These are phyloP conservation scores for Fragaria ananassa DNA, from an alignment of 306 rosid genomes.

Conservation along the genomic window DNA sequence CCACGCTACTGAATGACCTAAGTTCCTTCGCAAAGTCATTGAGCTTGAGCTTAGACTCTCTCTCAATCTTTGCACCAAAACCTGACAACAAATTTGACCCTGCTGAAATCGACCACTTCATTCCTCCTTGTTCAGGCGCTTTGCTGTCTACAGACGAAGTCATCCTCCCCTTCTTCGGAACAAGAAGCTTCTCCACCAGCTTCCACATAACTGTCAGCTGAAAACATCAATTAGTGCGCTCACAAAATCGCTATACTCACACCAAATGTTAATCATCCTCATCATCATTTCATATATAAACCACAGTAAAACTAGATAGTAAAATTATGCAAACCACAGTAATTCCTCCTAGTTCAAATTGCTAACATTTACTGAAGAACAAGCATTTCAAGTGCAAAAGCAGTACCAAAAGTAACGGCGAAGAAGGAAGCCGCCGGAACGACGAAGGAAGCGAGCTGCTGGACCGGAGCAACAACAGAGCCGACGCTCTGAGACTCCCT, in stretches of 20 bases:
- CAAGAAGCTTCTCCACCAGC: constrained; percentile 71
- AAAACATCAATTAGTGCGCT: constrained; percentile 57
- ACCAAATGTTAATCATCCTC: not conserved
- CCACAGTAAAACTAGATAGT: not conserved
- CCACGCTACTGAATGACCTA: constrained; percentile 71
- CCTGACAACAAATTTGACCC: constrained; percentile 78
- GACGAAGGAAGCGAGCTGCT: constrained; percentile 57
- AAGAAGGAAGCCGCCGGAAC: constrained; percentile 63
- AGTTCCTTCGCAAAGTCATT: constrained; percentile 87
- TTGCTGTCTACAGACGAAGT: constrained; percentile 46
- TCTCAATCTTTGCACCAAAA: constrained; percentile 70
- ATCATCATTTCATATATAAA: not conserved
- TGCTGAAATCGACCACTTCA: constrained; percentile 71
- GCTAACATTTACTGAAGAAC: not conserved
- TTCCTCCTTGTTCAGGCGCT: constrained; percentile 62
- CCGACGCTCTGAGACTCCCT: constrained; percentile 59
- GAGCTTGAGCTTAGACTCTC: constrained; percentile 81
- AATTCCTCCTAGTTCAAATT: not conserved
- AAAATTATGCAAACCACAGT: not conserved
- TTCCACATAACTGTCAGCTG: constrained; percentile 98
- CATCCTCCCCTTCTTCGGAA: constrained; percentile 50
- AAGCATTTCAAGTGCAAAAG: constrained; percentile 1
- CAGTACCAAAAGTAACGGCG: constrained; percentile 66
- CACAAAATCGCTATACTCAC: not conserved
- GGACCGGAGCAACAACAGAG: constrained; percentile 51